phyloP scores from a whole-genome alignment of 257 asterid genomes.

The Henckelia pumila region DNA sequence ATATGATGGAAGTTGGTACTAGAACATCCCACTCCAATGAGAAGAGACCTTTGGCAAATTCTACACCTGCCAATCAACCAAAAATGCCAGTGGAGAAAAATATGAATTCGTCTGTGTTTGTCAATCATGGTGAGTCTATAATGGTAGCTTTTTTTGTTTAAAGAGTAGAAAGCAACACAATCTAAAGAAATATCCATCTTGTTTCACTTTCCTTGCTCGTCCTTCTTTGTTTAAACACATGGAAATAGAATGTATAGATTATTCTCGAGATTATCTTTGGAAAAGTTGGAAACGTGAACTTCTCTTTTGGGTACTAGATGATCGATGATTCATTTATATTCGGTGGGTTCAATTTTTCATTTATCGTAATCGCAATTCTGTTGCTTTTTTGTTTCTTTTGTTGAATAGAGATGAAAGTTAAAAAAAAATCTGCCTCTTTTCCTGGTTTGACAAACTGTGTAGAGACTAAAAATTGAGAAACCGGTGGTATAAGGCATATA shows the following conservation, averaged over 20 bases:
- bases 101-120: constrained; percentile 36
- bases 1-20: constrained; percentile 46
- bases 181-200: background rate
- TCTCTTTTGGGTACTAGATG: background rate
- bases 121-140: constrained; percentile 58
- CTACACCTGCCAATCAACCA: constrained; percentile 32
- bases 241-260: background rate
- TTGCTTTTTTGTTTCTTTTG: background rate
- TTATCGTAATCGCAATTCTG: background rate
- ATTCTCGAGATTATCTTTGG: background rate
- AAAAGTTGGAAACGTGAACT: background rate
- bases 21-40: constrained; percentile 44
- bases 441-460: background rate
- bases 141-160: constrained; percentile 10
- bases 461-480: background rate
- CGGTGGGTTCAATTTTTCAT: background rate
- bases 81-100: constrained; percentile 47
- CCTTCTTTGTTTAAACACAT: background rate
- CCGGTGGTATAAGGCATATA: background rate
- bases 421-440: background rate
- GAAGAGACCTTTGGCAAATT: constrained; percentile 41
- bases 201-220: background rate
- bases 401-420: no score
- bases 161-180: constrained; percentile 3
- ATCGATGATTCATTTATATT: background rate